Evolutionary conservation across 192 early-diverging fungal species (phyloP), one percentile per base, ranked within the genome.

Genomic region (Linnemannia schmuckeri): DNA sequence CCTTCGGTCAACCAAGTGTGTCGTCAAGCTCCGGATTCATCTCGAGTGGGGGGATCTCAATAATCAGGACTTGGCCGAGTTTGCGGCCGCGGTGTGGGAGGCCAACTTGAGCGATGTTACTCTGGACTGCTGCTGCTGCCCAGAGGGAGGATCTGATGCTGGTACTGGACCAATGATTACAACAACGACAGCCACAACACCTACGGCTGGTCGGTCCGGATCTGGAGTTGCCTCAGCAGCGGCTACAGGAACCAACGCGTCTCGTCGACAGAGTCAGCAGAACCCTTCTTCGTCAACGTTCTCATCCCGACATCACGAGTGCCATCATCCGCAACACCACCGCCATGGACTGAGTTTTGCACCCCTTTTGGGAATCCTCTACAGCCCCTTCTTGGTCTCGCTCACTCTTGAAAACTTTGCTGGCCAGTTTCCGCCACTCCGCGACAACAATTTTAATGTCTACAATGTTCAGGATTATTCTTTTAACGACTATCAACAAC

Each of bases 321-420:
- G 33, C 27, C 61, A 66, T 30, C 30, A 66, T 66, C 27, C 15
- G 12, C 61, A 66, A 4, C 61, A 66, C 13, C 61, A 33, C 13
- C 61, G 61, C 9, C 27, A 66, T 35, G 61, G 61, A 38, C 22
- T 73, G 71, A 84, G 49, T 66, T 84, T 84, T 68, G 69, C 74
- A 22, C 82, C 82, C 0, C n/a, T 84, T 7, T n/a, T 84, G 4
- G 82, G 77, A 1, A 84, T 84, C 38, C 35, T 84, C 30, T 84
- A 75, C 37, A 57, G 75, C 35, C 72, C 71, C 6, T 49, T 63
- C 10, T 54, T 84, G 33, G 44, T 77, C 5, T 79, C 82, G 1
- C 40, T 84, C 22, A 75, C 82, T 0, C 57, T 84, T 3, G 77
- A 84, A 30, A 84, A 84, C 72, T 84, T 75, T 71, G 33, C 76